phyloP scores from a whole-genome alignment of 805 yeast species.

The Saccharomyces kudriavzevii region DNA sequence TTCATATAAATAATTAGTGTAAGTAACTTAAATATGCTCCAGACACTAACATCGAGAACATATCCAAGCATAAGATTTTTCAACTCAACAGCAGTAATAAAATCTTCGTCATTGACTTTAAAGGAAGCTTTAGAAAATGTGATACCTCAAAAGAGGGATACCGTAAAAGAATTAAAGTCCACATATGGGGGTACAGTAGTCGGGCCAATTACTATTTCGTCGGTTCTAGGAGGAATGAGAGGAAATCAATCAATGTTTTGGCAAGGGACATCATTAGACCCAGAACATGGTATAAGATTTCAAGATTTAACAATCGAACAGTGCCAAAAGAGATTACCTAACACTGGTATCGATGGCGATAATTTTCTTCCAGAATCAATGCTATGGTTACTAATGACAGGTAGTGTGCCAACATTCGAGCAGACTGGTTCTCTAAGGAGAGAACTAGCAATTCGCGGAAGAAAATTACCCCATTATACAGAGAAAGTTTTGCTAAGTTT shows the following conservation, averaged over 20 bases:
- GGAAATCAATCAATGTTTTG: conserved; percentile 67
- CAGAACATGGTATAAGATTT: conserved; percentile 69
- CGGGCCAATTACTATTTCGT: conserved; percentile 40
- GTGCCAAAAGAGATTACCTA: conserved; percentile 57
- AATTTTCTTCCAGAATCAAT: conserved; percentile 70
- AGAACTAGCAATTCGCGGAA: conserved; percentile 53
- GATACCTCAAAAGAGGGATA: conserved; percentile 39
- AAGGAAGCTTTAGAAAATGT: conserved; percentile 20
- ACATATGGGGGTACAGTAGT: conserved; percentile 31
- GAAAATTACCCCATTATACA: conserved; percentile 54
- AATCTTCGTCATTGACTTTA: conserved; percentile 10
- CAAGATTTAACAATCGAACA: conserved; percentile 71
- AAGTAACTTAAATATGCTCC: not conserved
- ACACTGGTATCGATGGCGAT: conserved; percentile 34
- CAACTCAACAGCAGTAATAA: not conserved
- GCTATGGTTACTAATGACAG: conserved; percentile 73
- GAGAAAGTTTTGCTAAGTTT: conserved; percentile 51
- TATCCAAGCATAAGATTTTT: not conserved
- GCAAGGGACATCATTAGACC: conserved; percentile 75
- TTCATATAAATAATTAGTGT: not conserved
- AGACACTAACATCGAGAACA: not conserved
- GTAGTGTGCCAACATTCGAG: conserved; percentile 55
- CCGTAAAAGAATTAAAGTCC: conserved; percentile 35
- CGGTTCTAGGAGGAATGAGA: conserved; percentile 67
- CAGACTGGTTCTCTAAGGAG: conserved; percentile 50